A percentile compares a stretch with the other conserved stretches of the same genome.
Evolutionary conservation across 148 eudicot genomes (phyloP).

Genomic region (Nepenthes mirabilis): DNA sequence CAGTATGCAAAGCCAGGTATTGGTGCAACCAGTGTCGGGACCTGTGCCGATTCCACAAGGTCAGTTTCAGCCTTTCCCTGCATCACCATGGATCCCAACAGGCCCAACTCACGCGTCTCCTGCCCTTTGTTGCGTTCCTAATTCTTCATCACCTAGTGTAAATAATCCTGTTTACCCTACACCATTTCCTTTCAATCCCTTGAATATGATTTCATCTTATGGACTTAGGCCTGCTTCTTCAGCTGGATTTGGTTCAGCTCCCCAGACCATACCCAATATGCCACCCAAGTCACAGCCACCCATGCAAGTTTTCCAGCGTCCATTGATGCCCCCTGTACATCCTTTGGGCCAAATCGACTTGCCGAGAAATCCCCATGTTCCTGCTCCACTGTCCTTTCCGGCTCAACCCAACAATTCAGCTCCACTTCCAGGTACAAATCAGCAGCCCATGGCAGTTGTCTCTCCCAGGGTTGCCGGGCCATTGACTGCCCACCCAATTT

Average conservation of each 20-base stretch:
- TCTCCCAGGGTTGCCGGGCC: constrained; percentile 9
- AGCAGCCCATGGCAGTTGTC: constrained; percentile 23
- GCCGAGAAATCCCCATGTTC: constrained; percentile 24
- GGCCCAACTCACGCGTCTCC: constrained; percentile 19
- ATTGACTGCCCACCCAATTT: constrained; percentile 9
- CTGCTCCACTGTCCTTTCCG: constrained; percentile 9
- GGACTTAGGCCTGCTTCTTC: constrained; percentile 27
- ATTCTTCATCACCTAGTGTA: constrained; percentile 10
- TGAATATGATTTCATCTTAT: constrained; percentile 28
- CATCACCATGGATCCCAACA: constrained; percentile 39
- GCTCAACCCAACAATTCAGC: constrained; percentile 17
- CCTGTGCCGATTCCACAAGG: constrained; percentile 26
- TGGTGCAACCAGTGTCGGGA: constrained; percentile 23
- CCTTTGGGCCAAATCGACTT: constrained; percentile 31
- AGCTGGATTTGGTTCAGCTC: constrained; percentile 25
- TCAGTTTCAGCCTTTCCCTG: constrained; percentile 37
- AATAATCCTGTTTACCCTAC: constrained; percentile 15
- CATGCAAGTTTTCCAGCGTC: constrained; percentile 24
- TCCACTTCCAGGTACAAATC: constrained; percentile 16
- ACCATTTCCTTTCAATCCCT: constrained; percentile 24
- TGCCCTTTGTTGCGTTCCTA: constrained; percentile 19
- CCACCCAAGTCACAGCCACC: constrained; percentile 36
- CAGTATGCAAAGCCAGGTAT: constrained; percentile 26
- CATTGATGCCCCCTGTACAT: constrained; percentile 20
- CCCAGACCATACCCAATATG: constrained; percentile 23